Evolutionary conservation across 225 moss, liverwort and hornwort genomes (phyloP), one percentile per base, ranked within the genome.

Genomic region (Straminergon stramineum): DNA sequence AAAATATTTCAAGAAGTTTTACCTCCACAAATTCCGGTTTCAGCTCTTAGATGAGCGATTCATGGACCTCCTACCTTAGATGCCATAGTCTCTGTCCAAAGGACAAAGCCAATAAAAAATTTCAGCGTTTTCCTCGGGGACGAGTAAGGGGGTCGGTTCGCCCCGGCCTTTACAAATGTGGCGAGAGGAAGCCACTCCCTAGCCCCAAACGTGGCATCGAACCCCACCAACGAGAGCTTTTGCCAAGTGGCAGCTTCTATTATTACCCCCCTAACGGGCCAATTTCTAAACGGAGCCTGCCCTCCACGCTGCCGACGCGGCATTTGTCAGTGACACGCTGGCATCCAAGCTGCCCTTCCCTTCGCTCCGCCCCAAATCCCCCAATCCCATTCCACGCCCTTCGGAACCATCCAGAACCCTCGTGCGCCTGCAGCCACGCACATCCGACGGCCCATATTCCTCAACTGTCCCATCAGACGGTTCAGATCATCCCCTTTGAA

Each of bases 321-420:
- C 82, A 85, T 75, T 57, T 90, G 63, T 83, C 90, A 88, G 45
- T 82, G 90, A 70, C 88, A 82, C 71, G 82, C 67, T 92, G 77
- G 53, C 70, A 5, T 13, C 35, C 48, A 48, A 9, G 48, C 48
- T 48, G 48, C 48, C 17, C 14, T 32, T 30, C 37, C 31, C 43
- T 67, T 48, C 19, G n/a, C n/a, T n/a, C n/a, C n/a, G n/a, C n/a
- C n/a, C n/a, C n/a, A n/a, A n/a, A n/a, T n/a, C n/a, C n/a, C n/a
- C 15, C 35, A 28, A 60, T 52, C 18, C 75, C 85, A 71, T 78
- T 27, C 75, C 65, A 52, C 19, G 34, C 48, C 76, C 66, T 62
- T 57, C 52, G 70, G 73, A 89, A 89, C 64, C 64, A 27, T 86
- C 85, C 68, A 64, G 70, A 77, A 76, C 76, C 55, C 62, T 37